Evolutionary conservation across 306 rosid species (phyloP), one percentile per base, ranked within the genome.

Genomic region (Canavalia ensiformis): DNA sequence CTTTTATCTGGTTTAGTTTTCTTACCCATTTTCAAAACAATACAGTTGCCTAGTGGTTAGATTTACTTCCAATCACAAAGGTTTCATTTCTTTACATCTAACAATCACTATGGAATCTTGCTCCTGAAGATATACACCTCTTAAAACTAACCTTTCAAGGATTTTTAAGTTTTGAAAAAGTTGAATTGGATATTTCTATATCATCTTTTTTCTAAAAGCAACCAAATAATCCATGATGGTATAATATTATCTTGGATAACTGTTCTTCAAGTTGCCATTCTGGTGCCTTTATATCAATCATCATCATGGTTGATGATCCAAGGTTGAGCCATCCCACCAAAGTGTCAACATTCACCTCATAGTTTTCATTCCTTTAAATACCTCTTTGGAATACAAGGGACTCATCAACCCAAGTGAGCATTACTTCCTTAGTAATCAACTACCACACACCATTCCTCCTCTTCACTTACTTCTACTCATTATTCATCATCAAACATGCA

Each of bases 401-500:
- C n/a, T 52, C 6, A 58, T 57, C 79, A 74, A 59, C 66, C 51
- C 73, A 77, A 71, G 74, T 77, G 54, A 31, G n/a, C 63, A 52
- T 62, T 70, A 39, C 30, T 68, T 58, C 82, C 50, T 29, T 18
- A 4, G 75, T 2, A 54, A 71, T 68, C 49, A 47, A 25, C 12
- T 55, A 6, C 3, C 60, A 68, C 39, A 12, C 8, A 28, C 52
- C 69, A 55, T 64, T 81, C 67, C 47, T 52, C 49, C 55, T 55
- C 39, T 55, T 55, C 75, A 64, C 42, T 51, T 47, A 8, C 10
- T 12, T 1, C 68, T 65, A 42, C 13, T 65, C 70, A 33, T 34
- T 10, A 11, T 1, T 18, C 8, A 68, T 31, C 67, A 57, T 7
- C 62, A 77, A 74, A 47, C n/a, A 89, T 91, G 92, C 75, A 82